Percentiles rank a stretch among this genome's conserved stretches.
These are phyloP conservation scores for Acanthamoeba polyphaga DNA, from an alignment of 208 protist genomes.

Conservation along the genomic window DNA sequence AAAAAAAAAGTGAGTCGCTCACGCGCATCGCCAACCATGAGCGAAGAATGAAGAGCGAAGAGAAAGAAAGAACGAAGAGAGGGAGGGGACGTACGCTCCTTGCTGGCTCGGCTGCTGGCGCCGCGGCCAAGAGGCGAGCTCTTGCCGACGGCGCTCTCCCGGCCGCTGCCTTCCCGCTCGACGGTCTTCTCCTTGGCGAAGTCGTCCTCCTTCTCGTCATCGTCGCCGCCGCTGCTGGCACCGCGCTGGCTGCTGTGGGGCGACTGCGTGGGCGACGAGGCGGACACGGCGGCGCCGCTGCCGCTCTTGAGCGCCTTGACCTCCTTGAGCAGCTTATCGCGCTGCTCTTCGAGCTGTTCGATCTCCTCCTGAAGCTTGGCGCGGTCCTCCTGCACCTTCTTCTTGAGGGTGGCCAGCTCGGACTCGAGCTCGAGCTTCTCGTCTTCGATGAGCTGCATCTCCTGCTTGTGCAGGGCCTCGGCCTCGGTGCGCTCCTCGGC, in stretches of 20 bases:
- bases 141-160: neutral
- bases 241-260: slow-evolving; percentile 9
- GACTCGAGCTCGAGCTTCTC: slow-evolving; percentile 35
- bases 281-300: neutral
- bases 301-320: slow-evolving; percentile 14
- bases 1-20: neutral
- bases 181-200: slow-evolving; percentile 30
- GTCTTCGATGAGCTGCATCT: slow-evolving; percentile 45
- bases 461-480: slow-evolving; percentile 33
- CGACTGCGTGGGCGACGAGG: neutral
- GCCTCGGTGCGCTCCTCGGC: slow-evolving; percentile 15
- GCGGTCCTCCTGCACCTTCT: slow-evolving; percentile 27
- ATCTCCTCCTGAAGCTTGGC: slow-evolving; percentile 4
- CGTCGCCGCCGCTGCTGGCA: slow-evolving; percentile 12
- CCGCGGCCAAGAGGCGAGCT: slow-evolving; percentile 6
- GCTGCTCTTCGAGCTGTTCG: slow-evolving; percentile 9
- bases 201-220: slow-evolving; percentile 4
- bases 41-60: no score
- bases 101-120: neutral
- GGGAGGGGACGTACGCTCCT: slow-evolving; percentile 7
- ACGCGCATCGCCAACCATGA: no score
- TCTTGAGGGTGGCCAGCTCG: slow-evolving; percentile 18
- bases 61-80: neutral
- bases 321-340: slow-evolving; percentile 9
- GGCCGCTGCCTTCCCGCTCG: neutral